These are phyloP conservation scores for Pseudogymnoascus destructans DNA, from an alignment of 2,329 filamentous ascomycete genomes.

Conservation along the genomic window DNA sequence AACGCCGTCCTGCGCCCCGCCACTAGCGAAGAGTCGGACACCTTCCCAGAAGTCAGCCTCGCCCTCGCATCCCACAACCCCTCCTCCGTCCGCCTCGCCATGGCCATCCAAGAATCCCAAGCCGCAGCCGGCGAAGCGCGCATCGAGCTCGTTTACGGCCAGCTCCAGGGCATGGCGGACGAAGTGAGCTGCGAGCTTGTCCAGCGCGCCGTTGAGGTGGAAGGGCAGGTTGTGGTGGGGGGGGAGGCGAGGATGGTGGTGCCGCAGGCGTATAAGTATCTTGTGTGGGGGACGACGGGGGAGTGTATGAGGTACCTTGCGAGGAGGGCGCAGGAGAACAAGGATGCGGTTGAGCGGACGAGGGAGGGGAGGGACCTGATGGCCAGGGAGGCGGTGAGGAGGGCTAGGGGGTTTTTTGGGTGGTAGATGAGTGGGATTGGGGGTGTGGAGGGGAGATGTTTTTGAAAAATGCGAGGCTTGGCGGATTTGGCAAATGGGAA, in stretches of 20 bases:
- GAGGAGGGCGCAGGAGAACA: conserved; percentile 63
- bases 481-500: not conserved
- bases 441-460: not conserved
- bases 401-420: conserved; percentile 34
- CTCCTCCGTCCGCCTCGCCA: conserved; percentile 49
- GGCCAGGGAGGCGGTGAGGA: conserved; percentile 45
- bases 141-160: conserved; percentile 49
- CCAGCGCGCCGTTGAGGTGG: conserved; percentile 11
- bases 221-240: conserved; percentile 24
- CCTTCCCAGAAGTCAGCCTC: conserved; percentile 46
- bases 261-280: conserved; percentile 47
- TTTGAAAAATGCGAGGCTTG: no score
- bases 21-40: conserved; percentile 27
- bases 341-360: conserved; percentile 53
- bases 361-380: conserved; percentile 48
- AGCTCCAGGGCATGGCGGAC: conserved; percentile 92
- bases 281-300: conserved; percentile 56
- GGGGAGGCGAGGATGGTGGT: conserved; percentile 29
- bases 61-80: conserved; percentile 78
- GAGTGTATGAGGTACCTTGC: conserved; percentile 69
- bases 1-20: conserved; percentile 35
- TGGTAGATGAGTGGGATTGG: not conserved
- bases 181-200: conserved; percentile 61
- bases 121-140: conserved; percentile 27
- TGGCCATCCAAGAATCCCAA: conserved; percentile 35